Percentiles rank a stretch among this genome's conserved stretches.
phyloP scores from a whole-genome alignment of 2,329 filamentous ascomycete genomes.

The Septoria petroselini region DNA sequence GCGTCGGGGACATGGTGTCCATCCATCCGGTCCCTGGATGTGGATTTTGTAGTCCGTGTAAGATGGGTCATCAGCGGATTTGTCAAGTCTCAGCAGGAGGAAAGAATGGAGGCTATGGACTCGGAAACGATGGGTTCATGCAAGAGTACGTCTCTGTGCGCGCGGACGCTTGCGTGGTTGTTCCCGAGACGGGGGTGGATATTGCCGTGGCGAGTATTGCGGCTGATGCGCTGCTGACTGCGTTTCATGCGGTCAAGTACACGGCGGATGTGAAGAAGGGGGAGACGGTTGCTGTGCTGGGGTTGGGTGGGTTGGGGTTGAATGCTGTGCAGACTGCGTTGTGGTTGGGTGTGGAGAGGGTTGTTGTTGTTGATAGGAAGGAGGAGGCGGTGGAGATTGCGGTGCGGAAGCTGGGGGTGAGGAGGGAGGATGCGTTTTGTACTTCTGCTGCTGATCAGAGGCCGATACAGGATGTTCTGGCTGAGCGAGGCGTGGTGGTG shows the following conservation, averaged over 20 bases:
- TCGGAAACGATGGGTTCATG: conserved; percentile 47
- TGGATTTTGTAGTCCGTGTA: conserved; percentile 42
- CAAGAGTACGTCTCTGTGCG: conserved; percentile 41
- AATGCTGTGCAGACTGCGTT: conserved; percentile 46
- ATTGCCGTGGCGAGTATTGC: conserved; percentile 39
- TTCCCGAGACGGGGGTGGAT: conserved; percentile 22
- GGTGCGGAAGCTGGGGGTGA: conserved; percentile 35
- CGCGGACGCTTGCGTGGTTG: conserved; percentile 30
- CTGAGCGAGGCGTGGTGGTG: conserved; percentile 21
- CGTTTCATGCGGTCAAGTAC: conserved; percentile 43
- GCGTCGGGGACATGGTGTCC: conserved; percentile 35
- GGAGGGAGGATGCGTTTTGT: conserved; percentile 32
- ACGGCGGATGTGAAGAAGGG: conserved; percentile 39
- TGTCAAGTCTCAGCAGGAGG: conserved; percentile 35
- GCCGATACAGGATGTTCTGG: conserved; percentile 20
- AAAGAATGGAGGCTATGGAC: conserved; percentile 43
- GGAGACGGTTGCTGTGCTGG: conserved; percentile 43
- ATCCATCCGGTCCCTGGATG: conserved; percentile 41
- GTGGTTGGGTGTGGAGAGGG: conserved; percentile 48
- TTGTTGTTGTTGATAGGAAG: conserved; percentile 39
- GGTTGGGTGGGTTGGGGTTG: conserved; percentile 44
- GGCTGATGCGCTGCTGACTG: conserved; percentile 44
- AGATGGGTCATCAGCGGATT: conserved; percentile 41
- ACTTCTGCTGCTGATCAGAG: conserved; percentile 4
- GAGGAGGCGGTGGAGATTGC: conserved; percentile 37